phyloP scores from a whole-genome alignment of 164 flowering plant genomes.

The Paratinospora sagittata region DNA sequence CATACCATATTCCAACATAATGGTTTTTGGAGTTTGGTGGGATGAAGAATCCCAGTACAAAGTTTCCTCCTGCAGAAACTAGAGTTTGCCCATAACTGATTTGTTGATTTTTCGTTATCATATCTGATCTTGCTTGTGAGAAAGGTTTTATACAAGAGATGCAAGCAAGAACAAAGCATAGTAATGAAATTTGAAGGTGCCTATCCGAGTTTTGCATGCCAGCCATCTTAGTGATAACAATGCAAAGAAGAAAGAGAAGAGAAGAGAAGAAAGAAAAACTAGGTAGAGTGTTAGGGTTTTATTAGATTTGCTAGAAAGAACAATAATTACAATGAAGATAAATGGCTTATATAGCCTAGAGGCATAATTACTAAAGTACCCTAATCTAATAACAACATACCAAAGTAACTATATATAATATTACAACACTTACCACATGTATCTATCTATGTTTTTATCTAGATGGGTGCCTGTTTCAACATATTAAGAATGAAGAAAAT shows the following conservation, averaged over 20 bases:
- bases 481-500: background rate
- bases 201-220: background rate
- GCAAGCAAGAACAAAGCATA: conserved; percentile 1
- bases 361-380: too few species aligned
- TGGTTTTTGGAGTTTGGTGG: background rate
- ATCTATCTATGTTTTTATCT: background rate
- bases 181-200: background rate
- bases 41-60: conserved; percentile 11
- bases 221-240: too few species aligned
- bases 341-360: too few species aligned
- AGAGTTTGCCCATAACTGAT: conserved; percentile 9
- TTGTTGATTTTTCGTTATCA: background rate
- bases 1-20: conserved; percentile 11
- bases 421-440: too few species aligned
- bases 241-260: too few species aligned
- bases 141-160: background rate
- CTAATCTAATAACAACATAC: too few species aligned
- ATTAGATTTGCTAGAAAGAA: too few species aligned
- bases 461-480: background rate
- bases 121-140: conserved; percentile 3
- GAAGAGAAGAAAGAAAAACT: too few species aligned
- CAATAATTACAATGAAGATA: too few species aligned
- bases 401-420: too few species aligned
- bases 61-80: conserved; percentile 2
- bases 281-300: too few species aligned